Base-by-base conservation (phyloP, 495 filamentous ascomycete genomes). In the Talaromyces borbonicus region DNA sequence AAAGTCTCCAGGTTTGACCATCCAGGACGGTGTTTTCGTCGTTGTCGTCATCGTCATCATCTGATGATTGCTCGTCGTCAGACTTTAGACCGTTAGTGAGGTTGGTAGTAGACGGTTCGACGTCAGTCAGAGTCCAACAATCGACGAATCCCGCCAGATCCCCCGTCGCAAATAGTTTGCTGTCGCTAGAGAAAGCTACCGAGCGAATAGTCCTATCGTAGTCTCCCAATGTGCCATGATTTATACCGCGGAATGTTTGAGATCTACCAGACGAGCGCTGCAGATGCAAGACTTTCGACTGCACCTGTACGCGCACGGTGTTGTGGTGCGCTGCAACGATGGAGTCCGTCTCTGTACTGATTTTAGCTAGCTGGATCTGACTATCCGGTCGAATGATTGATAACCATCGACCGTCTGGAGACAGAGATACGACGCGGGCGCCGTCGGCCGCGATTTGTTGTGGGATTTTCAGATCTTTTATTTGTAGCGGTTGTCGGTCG, bases 61-160 rank as follows among this genome's bases (percentile, higher is more conserved):
- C 73, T 2, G 67, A 69, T 12, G 71, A 72, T 8, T 74, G 76
- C 14, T 71, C 74, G 19, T 73, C 72, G 0, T 71, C 72, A n/a
- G 58, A 65, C 6, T 52, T 39, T n/a, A 45, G 41, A 18, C 42
- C 55, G 42, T 54, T 62, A 18, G 38, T 55, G 61, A 35, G 58
- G 58, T 58, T 62, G 39, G 23, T 48, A 40, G 42, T 57, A 6
- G 52, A 22, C 7, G 36, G 46, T 23, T 73, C 71, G 18, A 71
- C 71, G 30, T 69, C 73, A 48, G 77, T 71, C 23, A 96, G 61
- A 4, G 85, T 62, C 80, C 87, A 99, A 11, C 80, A 86, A 57
- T 96, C 90, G 23, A 99, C 73, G 59, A 80, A 84, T 22, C 93
- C 93, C 39, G 81, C 80, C 18, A 97, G 57, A 61, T 96, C 93